Evolutionary conservation across 768 basidiomycete genomes (phyloP).

Genomic region (Dioszegia hungarica): DNA sequence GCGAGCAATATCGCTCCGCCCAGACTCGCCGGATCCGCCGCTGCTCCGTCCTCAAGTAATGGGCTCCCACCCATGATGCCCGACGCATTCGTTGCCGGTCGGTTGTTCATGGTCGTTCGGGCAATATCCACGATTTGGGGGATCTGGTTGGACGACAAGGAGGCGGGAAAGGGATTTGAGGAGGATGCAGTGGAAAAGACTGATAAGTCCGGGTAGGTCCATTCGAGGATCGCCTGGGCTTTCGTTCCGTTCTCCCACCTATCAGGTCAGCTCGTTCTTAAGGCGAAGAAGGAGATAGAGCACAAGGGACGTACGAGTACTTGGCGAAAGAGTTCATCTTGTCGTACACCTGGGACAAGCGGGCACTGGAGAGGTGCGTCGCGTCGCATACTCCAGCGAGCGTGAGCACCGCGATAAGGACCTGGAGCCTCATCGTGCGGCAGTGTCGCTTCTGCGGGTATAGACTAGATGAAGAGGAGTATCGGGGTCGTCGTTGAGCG

Average conservation of each 20-base stretch:
- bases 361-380: constrained; percentile 25
- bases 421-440: neutral
- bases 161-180: constrained; percentile 20
- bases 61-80: constrained; percentile 8
- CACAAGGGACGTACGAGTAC: constrained; percentile 21
- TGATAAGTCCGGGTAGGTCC: constrained; percentile 36
- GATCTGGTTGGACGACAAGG: constrained; percentile 20
- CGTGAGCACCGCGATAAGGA: neutral
- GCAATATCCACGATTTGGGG: constrained; percentile 36
- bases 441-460: too few species aligned
- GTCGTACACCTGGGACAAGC: constrained; percentile 31
- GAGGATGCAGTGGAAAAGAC: constrained; percentile 23
- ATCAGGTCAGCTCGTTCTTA: neutral
- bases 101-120: constrained; percentile 35
- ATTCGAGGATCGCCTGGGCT: constrained; percentile 42
- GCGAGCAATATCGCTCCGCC: constrained; percentile 40
- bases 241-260: constrained; percentile 47
- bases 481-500: too few species aligned
- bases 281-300: neutral
- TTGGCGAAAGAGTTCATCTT: constrained; percentile 37
- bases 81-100: constrained; percentile 18
- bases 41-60: constrained; percentile 39
- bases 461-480: too few species aligned
- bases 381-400: constrained; percentile 8
- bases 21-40: constrained; percentile 47